Conservation (phyloP, 2,329 filamentous ascomycete genomes). For the Cladobotryum protrusum region DNA sequence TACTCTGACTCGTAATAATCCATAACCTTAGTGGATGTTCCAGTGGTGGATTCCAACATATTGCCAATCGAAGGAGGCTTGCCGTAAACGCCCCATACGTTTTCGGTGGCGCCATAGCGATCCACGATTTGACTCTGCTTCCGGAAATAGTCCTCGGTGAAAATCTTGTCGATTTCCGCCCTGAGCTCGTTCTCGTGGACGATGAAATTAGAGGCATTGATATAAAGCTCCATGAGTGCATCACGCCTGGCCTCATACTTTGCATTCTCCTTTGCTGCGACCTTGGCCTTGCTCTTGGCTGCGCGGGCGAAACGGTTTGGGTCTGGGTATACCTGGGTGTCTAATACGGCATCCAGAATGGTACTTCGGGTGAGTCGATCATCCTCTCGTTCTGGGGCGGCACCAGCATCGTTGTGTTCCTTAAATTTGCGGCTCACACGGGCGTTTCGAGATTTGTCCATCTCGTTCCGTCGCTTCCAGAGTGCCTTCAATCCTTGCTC, state of each 20-base stretch:
- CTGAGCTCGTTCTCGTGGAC: conserved; percentile 72
- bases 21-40: conserved; percentile 30
- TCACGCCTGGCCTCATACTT: conserved; percentile 59
- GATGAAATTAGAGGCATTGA: conserved; percentile 83
- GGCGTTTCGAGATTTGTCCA: conserved; percentile 28
- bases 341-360: conserved; percentile 45
- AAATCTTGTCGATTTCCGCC: conserved; percentile 66
- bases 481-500: conserved; percentile 64
- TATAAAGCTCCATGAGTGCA: conserved; percentile 79
- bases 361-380: conserved; percentile 69
- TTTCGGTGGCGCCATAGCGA: conserved; percentile 34
- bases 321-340: conserved; percentile 52
- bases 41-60: conserved; percentile 36
- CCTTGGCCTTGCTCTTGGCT: conserved; percentile 37
- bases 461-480: conserved; percentile 54
- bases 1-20: conserved; percentile 33
- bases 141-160: conserved; percentile 56
- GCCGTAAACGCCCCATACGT: conserved; percentile 47
- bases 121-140: conserved; percentile 26
- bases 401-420: conserved; percentile 41
- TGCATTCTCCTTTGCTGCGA: conserved; percentile 33
- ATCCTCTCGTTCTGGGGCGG: conserved; percentile 65
- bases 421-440: conserved; percentile 43
- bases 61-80: conserved; percentile 38
- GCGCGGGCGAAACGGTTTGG: conserved; percentile 54